Conservation (phyloP, 495 filamentous ascomycete species). For the Jackrogersella multiformis region DNA sequence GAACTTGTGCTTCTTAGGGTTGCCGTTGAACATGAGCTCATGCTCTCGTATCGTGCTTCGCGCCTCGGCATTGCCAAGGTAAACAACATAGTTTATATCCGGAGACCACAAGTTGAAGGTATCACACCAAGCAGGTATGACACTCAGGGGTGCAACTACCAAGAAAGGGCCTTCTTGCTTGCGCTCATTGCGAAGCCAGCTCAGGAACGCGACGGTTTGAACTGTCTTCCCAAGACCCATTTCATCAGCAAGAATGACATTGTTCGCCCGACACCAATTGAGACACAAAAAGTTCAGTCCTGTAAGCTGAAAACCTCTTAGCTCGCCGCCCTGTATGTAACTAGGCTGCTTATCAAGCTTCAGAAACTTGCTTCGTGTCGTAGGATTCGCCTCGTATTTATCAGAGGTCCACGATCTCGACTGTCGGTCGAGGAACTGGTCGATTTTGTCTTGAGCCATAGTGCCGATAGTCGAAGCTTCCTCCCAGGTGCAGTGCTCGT, state of each 20-base stretch:
- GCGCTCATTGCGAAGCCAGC: constrained; percentile 94
- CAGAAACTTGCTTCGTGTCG: constrained; percentile 76
- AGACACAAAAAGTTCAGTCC: constrained; percentile 94
- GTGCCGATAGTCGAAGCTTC: constrained; percentile 73
- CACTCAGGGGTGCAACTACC: constrained; percentile 93
- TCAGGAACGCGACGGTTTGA: constrained; percentile 95
- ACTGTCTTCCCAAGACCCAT: constrained; percentile 99
- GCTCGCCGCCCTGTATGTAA: constrained; percentile 85
- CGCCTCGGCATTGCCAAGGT: constrained; percentile 85
- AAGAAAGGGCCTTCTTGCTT: constrained; percentile 93
- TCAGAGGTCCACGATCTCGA: constrained; percentile 80
- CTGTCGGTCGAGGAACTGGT: constrained; percentile 85
- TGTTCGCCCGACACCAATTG: constrained; percentile 90
- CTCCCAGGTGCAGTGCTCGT: constrained; percentile 97
- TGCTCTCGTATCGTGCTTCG: constrained; percentile 85
- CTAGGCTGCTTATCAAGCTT: constrained; percentile 78
- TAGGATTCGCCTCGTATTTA: constrained; percentile 72
- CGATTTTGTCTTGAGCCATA: constrained; percentile 85
- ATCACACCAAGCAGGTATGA: constrained; percentile 96
- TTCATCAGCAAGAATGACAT: constrained; percentile 96
- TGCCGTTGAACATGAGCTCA: constrained; percentile 85
- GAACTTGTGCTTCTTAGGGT: constrained; percentile 86
- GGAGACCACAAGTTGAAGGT: constrained; percentile 98
- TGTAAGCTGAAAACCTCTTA: constrained; percentile 93
- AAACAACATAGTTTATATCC: constrained; percentile 96